Evolutionary conservation across 2,329 filamentous ascomycete genomes (phyloP).

Genomic region (Berkeleyomyces basicola): DNA sequence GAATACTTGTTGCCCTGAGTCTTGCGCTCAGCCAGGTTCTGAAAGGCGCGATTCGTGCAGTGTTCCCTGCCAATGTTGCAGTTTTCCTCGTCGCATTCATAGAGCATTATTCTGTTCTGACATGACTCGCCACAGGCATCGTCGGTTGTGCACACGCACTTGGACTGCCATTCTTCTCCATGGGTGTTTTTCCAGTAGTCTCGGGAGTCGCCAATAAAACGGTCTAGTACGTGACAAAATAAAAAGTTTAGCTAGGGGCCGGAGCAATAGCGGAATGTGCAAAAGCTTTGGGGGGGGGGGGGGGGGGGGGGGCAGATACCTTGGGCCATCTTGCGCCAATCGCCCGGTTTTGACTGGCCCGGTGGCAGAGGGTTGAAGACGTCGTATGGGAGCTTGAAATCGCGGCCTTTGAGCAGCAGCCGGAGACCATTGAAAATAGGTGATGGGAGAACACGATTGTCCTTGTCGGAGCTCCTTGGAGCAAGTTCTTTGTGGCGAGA

Average conservation of each 20-base stretch:
- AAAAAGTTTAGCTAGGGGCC: slow-evolving; percentile 13
- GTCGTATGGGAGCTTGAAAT: slow-evolving; percentile 82
- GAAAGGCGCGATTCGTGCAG: slow-evolving; percentile 81
- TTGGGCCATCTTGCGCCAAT: slow-evolving; percentile 82
- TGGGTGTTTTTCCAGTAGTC: slow-evolving; percentile 66
- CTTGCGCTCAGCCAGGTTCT: slow-evolving; percentile 56
- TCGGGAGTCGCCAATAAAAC: slow-evolving; percentile 72
- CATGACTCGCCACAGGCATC: slow-evolving; percentile 78
- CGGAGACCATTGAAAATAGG: slow-evolving; percentile 66
- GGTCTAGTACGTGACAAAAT: slow-evolving; percentile 39
- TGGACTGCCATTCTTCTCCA: slow-evolving; percentile 51
- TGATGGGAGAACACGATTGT: slow-evolving; percentile 47
- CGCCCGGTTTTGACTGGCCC: slow-evolving; percentile 78
- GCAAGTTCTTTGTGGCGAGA: slow-evolving; percentile 15
- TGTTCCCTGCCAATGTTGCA: slow-evolving; percentile 58
- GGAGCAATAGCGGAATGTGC: background rate
- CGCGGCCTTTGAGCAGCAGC: slow-evolving; percentile 51
- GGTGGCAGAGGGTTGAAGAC: slow-evolving; percentile 74
- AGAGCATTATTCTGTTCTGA: slow-evolving; percentile 91
- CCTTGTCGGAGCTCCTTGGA: slow-evolving; percentile 23
- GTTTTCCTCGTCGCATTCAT: slow-evolving; percentile 85
- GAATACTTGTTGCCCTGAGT: slow-evolving; percentile 73
- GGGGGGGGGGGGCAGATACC: slow-evolving; percentile 34
- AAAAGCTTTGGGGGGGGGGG: background rate
- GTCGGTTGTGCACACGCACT: slow-evolving; percentile 61